A percentile compares a stretch with the other conserved stretches of the same genome.
Evolutionary conservation across 371 early-diverging fungal species (phyloP).

Genomic region (Mortierella sp.): DNA sequence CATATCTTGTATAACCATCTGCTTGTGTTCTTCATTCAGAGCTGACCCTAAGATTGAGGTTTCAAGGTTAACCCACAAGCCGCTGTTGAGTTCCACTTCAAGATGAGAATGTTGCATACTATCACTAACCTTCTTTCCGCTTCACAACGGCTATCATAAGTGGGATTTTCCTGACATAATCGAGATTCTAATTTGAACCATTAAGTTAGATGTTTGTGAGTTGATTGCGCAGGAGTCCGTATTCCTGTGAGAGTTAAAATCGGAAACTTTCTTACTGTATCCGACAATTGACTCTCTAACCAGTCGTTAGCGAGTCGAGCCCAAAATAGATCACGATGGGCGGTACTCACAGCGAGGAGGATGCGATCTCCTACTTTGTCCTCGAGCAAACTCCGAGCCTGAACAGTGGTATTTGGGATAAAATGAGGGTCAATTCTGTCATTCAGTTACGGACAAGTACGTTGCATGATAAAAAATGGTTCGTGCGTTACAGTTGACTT

Average conservation of each 20-base stretch:
- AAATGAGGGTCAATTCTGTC: not conserved
- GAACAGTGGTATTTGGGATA: not conserved
- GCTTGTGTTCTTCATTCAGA: conserved; percentile 32
- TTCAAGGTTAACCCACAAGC: not conserved
- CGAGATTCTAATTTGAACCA: conserved; percentile 17
- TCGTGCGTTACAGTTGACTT: conserved; percentile 23
- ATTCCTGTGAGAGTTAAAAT: not conserved
- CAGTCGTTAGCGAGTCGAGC: conserved; percentile 25
- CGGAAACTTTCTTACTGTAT: conserved; percentile 16
- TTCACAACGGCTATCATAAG: conserved; percentile 21
- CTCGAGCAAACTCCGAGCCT: conserved; percentile 24
- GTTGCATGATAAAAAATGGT: not conserved
- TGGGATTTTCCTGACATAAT: conserved; percentile 33
- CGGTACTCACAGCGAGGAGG: conserved; percentile 23
- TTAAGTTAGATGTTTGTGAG: not conserved
- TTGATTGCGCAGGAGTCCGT: not conserved
- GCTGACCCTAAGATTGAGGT: conserved; percentile 13
- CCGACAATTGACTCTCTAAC: conserved; percentile 15
- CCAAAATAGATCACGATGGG: conserved; percentile 28
- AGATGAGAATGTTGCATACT: not conserved
- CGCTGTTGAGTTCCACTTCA: not conserved
- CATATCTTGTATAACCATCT: conserved; percentile 19
- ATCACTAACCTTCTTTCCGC: conserved; percentile 27
- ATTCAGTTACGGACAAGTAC: too few species aligned
- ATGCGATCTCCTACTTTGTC: conserved; percentile 32